Conservation (phyloP, 257 asterid species). For the Solanum virginianum region DNA sequence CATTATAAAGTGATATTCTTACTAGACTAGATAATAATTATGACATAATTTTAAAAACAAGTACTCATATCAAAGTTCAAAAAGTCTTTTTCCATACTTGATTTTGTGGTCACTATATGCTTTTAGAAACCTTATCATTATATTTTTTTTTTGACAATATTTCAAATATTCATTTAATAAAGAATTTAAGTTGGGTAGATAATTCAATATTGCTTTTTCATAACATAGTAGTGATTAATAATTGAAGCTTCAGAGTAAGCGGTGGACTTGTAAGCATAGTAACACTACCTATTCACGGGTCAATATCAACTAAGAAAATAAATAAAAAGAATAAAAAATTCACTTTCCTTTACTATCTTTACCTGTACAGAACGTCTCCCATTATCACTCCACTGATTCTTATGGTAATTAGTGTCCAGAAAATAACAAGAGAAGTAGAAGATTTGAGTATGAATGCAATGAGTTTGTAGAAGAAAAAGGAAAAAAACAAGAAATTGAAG, state of each 20-base stretch:
- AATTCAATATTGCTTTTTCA: neutral
- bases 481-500: neutral
- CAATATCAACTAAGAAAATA: neutral
- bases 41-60: neutral
- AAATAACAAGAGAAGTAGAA: neutral
- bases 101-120: neutral
- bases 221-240: neutral
- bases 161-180: neutral
- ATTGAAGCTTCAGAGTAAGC: neutral
- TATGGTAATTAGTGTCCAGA: neutral
- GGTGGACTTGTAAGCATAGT: neutral
- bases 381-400: constrained; percentile 5
- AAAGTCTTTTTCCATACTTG: neutral
- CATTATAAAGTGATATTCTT: neutral
- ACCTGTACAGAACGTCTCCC: constrained; percentile 30
- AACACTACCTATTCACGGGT: neutral
- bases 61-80: neutral
- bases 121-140: neutral
- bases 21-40: neutral
- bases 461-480: neutral
- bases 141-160: neutral
- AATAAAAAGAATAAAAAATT: neutral
- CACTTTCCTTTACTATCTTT: constrained; percentile 9
- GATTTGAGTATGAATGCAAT: neutral
- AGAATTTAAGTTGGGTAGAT: neutral